A percentile compares a stretch with the other conserved stretches of the same genome.
These are phyloP conservation scores for Myochromella boudieri DNA, from an alignment of 768 basidiomycete species.

Conservation along the genomic window DNA sequence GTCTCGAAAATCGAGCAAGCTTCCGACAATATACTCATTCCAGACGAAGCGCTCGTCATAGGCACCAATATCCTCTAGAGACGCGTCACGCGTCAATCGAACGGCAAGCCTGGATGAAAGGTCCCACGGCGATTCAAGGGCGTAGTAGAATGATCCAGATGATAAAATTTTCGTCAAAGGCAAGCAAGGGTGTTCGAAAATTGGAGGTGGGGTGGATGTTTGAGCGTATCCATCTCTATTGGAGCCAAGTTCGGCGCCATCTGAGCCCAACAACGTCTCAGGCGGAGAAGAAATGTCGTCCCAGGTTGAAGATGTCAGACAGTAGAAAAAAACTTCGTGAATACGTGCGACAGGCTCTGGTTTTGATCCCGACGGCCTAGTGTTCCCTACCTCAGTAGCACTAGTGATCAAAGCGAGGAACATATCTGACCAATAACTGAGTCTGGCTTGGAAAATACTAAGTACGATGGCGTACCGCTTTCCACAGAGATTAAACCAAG, in stretches of 20 bases:
- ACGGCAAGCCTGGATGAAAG: constrained; percentile 79
- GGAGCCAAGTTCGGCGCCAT: constrained; percentile 47
- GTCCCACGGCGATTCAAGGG: constrained; percentile 83
- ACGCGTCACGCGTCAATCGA: constrained; percentile 55
- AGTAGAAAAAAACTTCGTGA: constrained; percentile 87
- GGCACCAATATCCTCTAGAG: constrained; percentile 47
- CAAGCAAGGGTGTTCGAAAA: constrained; percentile 88
- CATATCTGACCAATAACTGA: constrained; percentile 51
- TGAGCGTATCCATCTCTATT: constrained; percentile 51
- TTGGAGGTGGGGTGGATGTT: constrained; percentile 39
- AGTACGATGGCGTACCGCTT: constrained; percentile 47
- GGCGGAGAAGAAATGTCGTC: constrained; percentile 69
- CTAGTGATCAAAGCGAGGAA: constrained; percentile 84
- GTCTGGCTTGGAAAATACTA: neutral
- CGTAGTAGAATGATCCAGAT: constrained; percentile 92
- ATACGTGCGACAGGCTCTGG: constrained; percentile 80
- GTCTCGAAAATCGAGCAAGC: constrained; percentile 85
- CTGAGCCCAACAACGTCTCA: constrained; percentile 48
- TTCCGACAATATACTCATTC: constrained; percentile 90
- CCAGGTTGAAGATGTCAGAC: constrained; percentile 81
- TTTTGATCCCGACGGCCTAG: constrained; percentile 54
- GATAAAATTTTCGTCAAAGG: constrained; percentile 90
- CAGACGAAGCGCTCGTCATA: constrained; percentile 91
- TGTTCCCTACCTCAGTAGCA: constrained; percentile 74
- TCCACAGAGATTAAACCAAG: constrained; percentile 78